A percentile compares a stretch with the other conserved stretches of the same genome.
Evolutionary conservation across 73 alveolate genomes (phyloP).

Genomic region (Paraurostyla sp.): DNA sequence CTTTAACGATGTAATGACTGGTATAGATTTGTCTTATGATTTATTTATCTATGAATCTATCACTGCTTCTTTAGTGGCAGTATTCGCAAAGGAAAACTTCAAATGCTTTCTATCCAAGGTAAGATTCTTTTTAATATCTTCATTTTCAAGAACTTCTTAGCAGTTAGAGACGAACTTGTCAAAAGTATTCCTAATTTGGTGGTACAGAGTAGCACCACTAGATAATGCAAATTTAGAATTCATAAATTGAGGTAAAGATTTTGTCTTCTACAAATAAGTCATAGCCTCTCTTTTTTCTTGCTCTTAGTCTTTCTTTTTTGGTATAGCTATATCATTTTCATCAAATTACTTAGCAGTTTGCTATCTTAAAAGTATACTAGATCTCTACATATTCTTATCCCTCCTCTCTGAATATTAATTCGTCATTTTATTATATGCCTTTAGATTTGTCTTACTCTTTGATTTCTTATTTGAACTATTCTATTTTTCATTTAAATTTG

Average conservation of each 20-base stretch:
- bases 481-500: neutral
- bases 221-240: neutral
- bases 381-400: too few relatives aligned
- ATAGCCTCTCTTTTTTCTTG: neutral
- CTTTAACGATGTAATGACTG: neutral
- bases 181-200: conserved; percentile 1
- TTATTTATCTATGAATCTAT: neutral
- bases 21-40: neutral
- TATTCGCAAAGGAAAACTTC: conserved; percentile 20
- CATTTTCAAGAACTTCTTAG: conserved; percentile 30
- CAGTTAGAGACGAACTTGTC: conserved; percentile 16
- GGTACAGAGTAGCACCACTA: conserved; percentile 10
- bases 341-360: too few relatives aligned
- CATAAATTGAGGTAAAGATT: conserved; percentile 21
- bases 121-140: neutral
- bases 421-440: too few relatives aligned
- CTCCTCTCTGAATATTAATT: too few relatives aligned
- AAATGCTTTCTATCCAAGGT: neutral
- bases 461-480: too few relatives aligned
- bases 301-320: neutral
- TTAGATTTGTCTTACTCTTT: too few relatives aligned
- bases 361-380: too few relatives aligned
- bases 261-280: neutral
- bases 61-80: conserved; percentile 42
- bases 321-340: too few relatives aligned